These are phyloP conservation scores for Glebionis coronaria DNA, from an alignment of 129 eudicot species.

Conservation along the genomic window DNA sequence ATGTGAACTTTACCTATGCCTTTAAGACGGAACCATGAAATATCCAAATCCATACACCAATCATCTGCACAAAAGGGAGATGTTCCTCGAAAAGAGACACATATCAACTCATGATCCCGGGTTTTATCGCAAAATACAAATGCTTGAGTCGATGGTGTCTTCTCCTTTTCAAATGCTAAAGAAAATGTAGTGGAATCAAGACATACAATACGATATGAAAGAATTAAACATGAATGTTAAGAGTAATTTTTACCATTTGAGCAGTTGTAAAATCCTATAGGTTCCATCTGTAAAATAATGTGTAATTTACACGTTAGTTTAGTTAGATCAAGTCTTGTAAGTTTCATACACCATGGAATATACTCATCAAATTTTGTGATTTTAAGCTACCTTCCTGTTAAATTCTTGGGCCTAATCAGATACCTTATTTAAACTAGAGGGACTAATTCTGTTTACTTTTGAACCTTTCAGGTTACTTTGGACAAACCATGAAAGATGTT, in stretches of 20 bases:
- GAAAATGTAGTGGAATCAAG: neutral
- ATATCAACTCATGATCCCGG: constrained; percentile 28
- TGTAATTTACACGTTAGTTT: neutral
- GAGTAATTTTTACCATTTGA: constrained; percentile 17
- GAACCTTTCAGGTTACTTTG: too few relatives aligned
- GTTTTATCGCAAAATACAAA: constrained; percentile 36
- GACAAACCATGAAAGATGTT: too few relatives aligned
- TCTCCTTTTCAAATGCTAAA: constrained; percentile 21
- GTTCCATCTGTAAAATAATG: constrained; percentile 26
- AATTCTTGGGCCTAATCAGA: too few relatives aligned
- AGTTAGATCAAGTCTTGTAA: constrained; percentile 13
- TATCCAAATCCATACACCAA: constrained; percentile 51
- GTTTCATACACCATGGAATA: too few relatives aligned
- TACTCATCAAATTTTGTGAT: neutral
- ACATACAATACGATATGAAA: neutral
- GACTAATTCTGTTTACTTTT: too few relatives aligned
- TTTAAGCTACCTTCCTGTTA: constrained; percentile 19
- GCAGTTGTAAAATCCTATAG: constrained; percentile 25
- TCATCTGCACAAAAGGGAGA: constrained; percentile 43
- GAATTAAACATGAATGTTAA: neutral
- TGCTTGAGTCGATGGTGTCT: constrained; percentile 44
- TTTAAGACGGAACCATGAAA: constrained; percentile 53
- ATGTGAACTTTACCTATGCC: constrained; percentile 51
- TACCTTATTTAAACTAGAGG: too few relatives aligned
- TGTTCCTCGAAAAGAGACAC: constrained; percentile 69